Evolutionary conservation across 345 rosid genomes (phyloP), one percentile per base, ranked within the genome.

Genomic region (Boechera divaricarpa): DNA sequence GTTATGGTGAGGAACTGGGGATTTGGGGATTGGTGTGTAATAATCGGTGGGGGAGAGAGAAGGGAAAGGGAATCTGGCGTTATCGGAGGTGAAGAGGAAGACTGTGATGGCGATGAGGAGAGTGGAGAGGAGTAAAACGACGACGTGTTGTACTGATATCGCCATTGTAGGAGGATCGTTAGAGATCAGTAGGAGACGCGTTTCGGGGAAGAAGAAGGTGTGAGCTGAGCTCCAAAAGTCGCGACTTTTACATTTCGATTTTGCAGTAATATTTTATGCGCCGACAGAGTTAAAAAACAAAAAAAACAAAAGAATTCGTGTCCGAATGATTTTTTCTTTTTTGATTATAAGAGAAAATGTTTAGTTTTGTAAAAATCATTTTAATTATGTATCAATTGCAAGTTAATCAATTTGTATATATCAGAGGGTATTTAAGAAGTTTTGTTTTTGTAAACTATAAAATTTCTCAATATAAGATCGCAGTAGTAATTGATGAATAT

Each of bases 71-170:
- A 77, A 74, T 15, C 53, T 78, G 55, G 71, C 10, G 58, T 44
- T 74, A 24, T 53, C 67, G 81, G 59, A 45, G 48, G 77, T 80
- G 49, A 88, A 48, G 69, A 91, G 66, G 66, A 87, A 67, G 76
- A 86, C 12, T 51, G 83, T 56, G 67, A 81, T 67, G 21, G 77
- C 72, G 39, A 85, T 16, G 57, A 90, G 86, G 42, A 90, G 58
- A 55, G 81, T 2, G 0, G 83, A 69, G 82, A 83, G 81, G 26
- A 80, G 71, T 76, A 87, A 66, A 49, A 88, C 64, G 87, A 90
- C 47, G 69, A 88, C 70, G 71, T 73, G 75, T 9, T 67, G 87
- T 5, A 90, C 85, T 0, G 90, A 83, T 6, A 85, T 68, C 49
- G 93, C 82, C 91, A 88, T 91, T 70, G 72, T 11, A 54, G 72